Base-by-base conservation (phyloP, 2,329 filamentous ascomycete genomes). In the Penicillium vulpinum region DNA sequence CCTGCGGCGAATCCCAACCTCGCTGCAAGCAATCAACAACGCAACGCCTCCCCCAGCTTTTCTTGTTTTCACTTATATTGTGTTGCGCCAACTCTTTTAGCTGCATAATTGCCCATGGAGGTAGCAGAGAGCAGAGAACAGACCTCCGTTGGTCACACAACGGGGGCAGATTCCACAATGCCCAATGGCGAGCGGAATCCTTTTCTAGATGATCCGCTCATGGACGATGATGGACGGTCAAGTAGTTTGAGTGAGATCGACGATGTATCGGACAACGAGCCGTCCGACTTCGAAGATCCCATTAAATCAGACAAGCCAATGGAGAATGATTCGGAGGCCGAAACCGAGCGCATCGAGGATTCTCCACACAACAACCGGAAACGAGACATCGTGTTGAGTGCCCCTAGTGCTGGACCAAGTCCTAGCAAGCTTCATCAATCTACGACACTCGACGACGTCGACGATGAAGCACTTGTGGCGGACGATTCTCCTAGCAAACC, bases 181-280 rank as follows among this genome's bases (percentile, higher is more conserved):
- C 61, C 71, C 66, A 76, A 77, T 68, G 69, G 70, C 56, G 70
- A 73, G 51, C 67, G 69, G 40, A 68, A 71, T 62, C 61, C 71
- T 49, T 64, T 71, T 39, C 58, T 73, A 24, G 71, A 72, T 57
- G 83, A 84, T 62, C 66, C 69, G 51, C 64, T 76, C 58, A 72
- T 75, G 65, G 86, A 56, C n/a, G 54, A 87, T 67, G 90, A 89
- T 72, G 87, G 86, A 72, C 82, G 89, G 51, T 97, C 92, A 38
- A 97, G 93, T 75, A 94, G 92, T 68, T 82, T 97, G 66, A 97
- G 91, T 78, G 93, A 97, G 67, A 90, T 96, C 55, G 92, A 92
- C 69, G 90, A 96, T 68, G 87, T 90, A 60, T 83, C 80, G 41
- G 88, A 90, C 50, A 86, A 89, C 61, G 88, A 83, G 47, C 76